Evolutionary conservation across 495 filamentous ascomycete species (phyloP).

Genomic region (Aspergillus conjunctus): DNA sequence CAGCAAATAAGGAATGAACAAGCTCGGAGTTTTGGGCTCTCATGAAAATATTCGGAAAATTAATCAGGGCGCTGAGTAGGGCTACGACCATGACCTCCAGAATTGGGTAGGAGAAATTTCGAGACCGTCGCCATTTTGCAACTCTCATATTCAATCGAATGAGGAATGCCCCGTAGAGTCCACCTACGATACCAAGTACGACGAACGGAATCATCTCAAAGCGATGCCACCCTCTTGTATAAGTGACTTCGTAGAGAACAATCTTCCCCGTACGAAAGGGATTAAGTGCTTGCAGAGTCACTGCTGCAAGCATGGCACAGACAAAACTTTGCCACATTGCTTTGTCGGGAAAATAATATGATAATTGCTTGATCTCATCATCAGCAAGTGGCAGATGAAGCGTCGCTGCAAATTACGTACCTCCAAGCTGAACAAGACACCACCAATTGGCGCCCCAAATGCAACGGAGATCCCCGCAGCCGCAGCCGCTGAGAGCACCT

Average conservation of each 20-base stretch:
- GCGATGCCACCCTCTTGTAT: slow-evolving; percentile 88
- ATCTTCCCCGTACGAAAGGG: slow-evolving; percentile 96
- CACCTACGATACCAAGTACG: slow-evolving; percentile 84
- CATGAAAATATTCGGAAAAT: slow-evolving; percentile 96
- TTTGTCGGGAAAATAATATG: slow-evolving; percentile 98
- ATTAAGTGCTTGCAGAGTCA: slow-evolving; percentile 88
- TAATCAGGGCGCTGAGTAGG: slow-evolving; percentile 80
- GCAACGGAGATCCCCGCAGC: slow-evolving; percentile 96
- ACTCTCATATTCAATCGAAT: slow-evolving; percentile 92
- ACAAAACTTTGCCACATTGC: slow-evolving; percentile 99
- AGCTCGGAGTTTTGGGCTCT: slow-evolving; percentile 87
- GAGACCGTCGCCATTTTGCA: slow-evolving; percentile 73
- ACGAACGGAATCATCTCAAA: slow-evolving; percentile 92
- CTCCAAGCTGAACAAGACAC: slow-evolving; percentile 90
- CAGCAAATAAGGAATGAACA: slow-evolving; percentile 88
- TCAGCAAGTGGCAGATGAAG: background rate
- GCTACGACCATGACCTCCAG: slow-evolving; percentile 75
- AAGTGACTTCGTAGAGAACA: slow-evolving; percentile 95
- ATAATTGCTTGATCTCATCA: slow-evolving; percentile 63
- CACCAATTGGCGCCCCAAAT: slow-evolving; percentile 95
- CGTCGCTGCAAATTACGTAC: slow-evolving; percentile 37
- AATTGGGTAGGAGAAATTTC: slow-evolving; percentile 61
- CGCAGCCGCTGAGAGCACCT: slow-evolving; percentile 91
- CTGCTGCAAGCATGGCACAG: slow-evolving; percentile 95
- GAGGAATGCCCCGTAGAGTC: slow-evolving; percentile 90